Conservation (phyloP, 1,284 basidiomycete species). For the Moesziomyces sp. region DNA sequence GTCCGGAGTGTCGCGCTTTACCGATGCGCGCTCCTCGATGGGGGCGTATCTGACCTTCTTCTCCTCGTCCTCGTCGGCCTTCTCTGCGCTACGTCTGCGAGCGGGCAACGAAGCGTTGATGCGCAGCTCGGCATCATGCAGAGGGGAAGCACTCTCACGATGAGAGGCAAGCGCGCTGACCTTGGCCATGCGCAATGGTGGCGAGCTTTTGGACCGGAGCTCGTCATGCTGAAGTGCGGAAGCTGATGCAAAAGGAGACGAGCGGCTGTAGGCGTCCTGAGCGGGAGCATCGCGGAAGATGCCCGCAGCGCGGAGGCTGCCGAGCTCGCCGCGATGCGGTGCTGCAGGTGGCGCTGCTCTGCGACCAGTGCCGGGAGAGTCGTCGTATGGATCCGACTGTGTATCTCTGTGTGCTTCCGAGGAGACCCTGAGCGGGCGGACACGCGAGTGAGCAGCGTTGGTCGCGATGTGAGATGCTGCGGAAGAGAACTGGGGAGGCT, state of each 20-base stretch:
- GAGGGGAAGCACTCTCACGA: slow-evolving; percentile 15
- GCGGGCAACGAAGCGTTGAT: slow-evolving; percentile 9
- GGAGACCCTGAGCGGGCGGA: slow-evolving; percentile 24
- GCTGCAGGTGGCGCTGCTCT: slow-evolving; percentile 19
- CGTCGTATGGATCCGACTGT: slow-evolving; percentile 37
- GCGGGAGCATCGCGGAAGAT: slow-evolving; percentile 28
- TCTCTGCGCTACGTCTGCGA: slow-evolving; percentile 27
- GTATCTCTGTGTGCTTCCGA: slow-evolving; percentile 24
- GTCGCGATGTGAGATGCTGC: slow-evolving; percentile 5
- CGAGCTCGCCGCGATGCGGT: slow-evolving; percentile 32
- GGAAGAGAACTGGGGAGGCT: slow-evolving; percentile 4
- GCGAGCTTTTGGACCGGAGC: slow-evolving; percentile 37
- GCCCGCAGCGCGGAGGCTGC: slow-evolving; percentile 27
- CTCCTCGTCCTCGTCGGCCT: slow-evolving; percentile 37
- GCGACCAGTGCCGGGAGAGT: slow-evolving; percentile 44
- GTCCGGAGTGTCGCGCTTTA: slow-evolving; percentile 35
- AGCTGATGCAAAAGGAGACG: slow-evolving; percentile 32
- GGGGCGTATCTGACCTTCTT: slow-evolving; percentile 36
- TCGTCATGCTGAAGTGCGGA: slow-evolving; percentile 19
- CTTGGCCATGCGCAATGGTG: slow-evolving; percentile 21
- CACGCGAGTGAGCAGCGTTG: slow-evolving; percentile 4
- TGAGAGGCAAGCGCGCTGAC: not conserved
- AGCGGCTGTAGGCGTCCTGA: slow-evolving; percentile 24
- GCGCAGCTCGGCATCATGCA: slow-evolving; percentile 13
- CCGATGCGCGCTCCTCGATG: slow-evolving; percentile 27